Evolutionary conservation across 306 rosid species (phyloP), one percentile per base, ranked within the genome.

Genomic region (Corylus americana): DNA sequence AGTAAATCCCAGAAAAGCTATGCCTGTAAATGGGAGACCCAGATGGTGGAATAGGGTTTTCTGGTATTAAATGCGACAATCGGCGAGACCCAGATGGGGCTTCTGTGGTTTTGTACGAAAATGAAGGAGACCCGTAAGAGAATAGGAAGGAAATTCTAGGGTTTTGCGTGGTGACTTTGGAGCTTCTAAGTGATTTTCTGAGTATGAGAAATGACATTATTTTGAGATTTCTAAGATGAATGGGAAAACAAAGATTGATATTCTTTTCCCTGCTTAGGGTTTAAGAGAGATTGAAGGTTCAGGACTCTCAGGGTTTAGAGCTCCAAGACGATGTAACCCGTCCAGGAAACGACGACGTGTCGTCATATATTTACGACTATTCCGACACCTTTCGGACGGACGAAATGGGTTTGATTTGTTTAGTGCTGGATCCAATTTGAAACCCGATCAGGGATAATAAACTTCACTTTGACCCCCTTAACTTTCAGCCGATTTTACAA

Each of bases 141-240:
- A 62, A 75, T 8, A 69, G 22, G 61, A 55, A n/a, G 7, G 11
- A 68, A 55, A 57, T 35, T 47, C 20, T 83, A 29, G 70, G 45
- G 55, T 74, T 77, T 68, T 27, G 62, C 69, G 16, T n/a, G 48
- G 55, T 55, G 37, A 48, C 14, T 61, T 20, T 75, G 58, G 66
- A 53, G 54, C 66, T 75, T 61, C 81, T 75, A 14, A 73, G 73
- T 14, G 87, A 78, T 82, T 75, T 86, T 83, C 80, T 77, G 66
- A 59, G 70, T 17, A 22, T 39, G 31, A 70, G 77, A 81, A 54
- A 77, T 27, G 84, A 75, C 91, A 86, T 88, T 64, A 77, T 84
- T 73, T 11, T 51, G 12, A 29, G 10, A 29, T 16, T 49, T 31
- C 22, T 22, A 27, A 20, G 42, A 27, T 27, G 16, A 47, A 50